phyloP scores from a whole-genome alignment of 2,329 filamentous ascomycete species.

The Gaeumannomyces tritici region DNA sequence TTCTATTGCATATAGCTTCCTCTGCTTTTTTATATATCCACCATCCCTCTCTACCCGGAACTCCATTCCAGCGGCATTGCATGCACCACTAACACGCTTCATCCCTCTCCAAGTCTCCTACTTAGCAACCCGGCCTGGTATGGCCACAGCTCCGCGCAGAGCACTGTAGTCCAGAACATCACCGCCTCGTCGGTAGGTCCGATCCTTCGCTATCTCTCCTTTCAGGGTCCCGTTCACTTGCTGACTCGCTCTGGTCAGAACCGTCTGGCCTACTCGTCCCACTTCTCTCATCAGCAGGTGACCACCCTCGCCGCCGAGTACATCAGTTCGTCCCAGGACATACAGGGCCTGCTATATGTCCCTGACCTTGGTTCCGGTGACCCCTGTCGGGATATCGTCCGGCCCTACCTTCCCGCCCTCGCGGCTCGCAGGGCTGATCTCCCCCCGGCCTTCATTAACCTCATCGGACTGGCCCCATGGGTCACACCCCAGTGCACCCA shows the following conservation, averaged over 20 bases:
- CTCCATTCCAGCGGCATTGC: background rate
- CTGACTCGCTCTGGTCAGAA: conserved; percentile 15
- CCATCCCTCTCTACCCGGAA: too few relatives aligned
- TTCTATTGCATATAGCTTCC: background rate
- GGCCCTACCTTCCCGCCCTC: conserved; percentile 61
- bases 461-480: conserved; percentile 84
- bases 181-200: conserved; percentile 43
- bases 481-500: conserved; percentile 62
- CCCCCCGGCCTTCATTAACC: conserved; percentile 56
- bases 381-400: conserved; percentile 53
- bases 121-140: conserved; percentile 50
- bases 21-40: too few relatives aligned
- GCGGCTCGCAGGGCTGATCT: conserved; percentile 66
- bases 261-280: conserved; percentile 42
- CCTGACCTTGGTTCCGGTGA: conserved; percentile 54
- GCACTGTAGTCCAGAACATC: conserved; percentile 46
- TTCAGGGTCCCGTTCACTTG: background rate
- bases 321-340: conserved; percentile 42
- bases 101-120: conserved; percentile 34
- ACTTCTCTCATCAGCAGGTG: conserved; percentile 44
- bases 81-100: background rate
- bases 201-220: background rate
- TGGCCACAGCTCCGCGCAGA: conserved; percentile 37
- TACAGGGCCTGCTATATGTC: conserved; percentile 77
- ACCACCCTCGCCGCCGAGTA: conserved; percentile 67